Percentiles rank a stretch among this genome's conserved stretches.
phyloP scores from a whole-genome alignment of 768 basidiomycete genomes.

The Chalciporus piperatus region DNA sequence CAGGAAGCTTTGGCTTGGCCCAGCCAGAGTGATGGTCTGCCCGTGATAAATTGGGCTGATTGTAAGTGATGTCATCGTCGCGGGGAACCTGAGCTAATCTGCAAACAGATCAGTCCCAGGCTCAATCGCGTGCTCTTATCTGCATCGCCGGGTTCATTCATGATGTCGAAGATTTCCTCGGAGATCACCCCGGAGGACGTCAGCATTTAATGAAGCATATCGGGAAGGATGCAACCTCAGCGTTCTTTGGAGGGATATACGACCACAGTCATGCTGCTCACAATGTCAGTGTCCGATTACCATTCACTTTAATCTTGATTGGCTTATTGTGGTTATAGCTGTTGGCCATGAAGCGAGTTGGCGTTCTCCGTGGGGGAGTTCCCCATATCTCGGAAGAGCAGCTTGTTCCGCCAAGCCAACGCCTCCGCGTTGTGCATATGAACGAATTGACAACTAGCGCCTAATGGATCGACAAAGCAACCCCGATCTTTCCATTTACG shows the following conservation, averaged over 20 bases:
- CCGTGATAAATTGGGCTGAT: constrained; percentile 82
- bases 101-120: constrained; percentile 69
- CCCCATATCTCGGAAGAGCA: constrained; percentile 59
- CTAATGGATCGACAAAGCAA: constrained; percentile 18
- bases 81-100: not conserved
- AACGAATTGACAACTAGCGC: constrained; percentile 49
- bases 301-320: constrained; percentile 4
- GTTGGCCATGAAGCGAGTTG: constrained; percentile 54
- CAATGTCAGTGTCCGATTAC: constrained; percentile 48
- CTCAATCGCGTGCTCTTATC: constrained; percentile 74
- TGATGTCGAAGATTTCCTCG: constrained; percentile 78
- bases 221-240: constrained; percentile 88
- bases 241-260: constrained; percentile 92
- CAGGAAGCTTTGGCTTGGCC: constrained; percentile 83
- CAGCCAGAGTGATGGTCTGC: constrained; percentile 66
- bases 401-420: constrained; percentile 68
- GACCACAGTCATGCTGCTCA: constrained; percentile 88
- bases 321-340: constrained; percentile 6
- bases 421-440: constrained; percentile 63
- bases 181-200: constrained; percentile 90
- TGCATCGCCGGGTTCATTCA: constrained; percentile 93
- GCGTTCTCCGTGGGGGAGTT: constrained; percentile 49
- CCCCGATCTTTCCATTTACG: not conserved
- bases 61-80: constrained; percentile 46
- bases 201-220: constrained; percentile 82